These are phyloP conservation scores for Juglanconis juglandina DNA, from an alignment of 2,329 filamentous ascomycete species.

Conservation along the genomic window DNA sequence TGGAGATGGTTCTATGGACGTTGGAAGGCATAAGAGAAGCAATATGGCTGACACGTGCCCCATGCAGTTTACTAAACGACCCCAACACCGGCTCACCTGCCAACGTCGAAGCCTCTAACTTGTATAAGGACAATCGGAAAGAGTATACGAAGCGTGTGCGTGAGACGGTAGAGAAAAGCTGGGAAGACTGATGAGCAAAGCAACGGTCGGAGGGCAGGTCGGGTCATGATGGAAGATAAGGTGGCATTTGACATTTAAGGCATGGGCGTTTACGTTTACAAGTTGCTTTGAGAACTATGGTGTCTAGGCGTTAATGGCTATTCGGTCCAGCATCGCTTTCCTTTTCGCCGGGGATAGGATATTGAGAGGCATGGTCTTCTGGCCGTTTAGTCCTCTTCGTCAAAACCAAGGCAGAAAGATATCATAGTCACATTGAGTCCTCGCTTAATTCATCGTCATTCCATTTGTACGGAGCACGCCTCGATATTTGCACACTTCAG, in stretches of 20 bases:
- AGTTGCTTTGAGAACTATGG: neutral
- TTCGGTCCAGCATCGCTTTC: neutral
- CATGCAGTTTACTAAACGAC: constrained; percentile 80
- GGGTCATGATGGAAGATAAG: neutral
- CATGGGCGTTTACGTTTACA: neutral
- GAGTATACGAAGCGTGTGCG: constrained; percentile 94
- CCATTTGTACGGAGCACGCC: neutral
- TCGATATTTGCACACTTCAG: neutral
- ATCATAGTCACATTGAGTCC: neutral
- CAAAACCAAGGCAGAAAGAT: neutral
- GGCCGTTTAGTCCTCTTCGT: neutral
- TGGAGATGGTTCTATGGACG: neutral
- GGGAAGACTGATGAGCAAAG: constrained; percentile 68
- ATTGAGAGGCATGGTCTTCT: neutral
- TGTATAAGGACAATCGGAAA: constrained; percentile 97
- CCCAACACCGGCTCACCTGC: constrained; percentile 98
- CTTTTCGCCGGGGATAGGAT: neutral
- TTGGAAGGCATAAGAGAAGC: neutral
- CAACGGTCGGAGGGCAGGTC: neutral
- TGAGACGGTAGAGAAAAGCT: constrained; percentile 98
- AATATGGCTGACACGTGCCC: constrained; percentile 25
- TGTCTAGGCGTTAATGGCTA: constrained; percentile 4
- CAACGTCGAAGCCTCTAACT: constrained; percentile 95
- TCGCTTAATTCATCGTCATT: neutral
- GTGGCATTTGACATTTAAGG: neutral